Conservation (phyloP, 768 basidiomycete genomes). For the Boletus huronensis region DNA sequence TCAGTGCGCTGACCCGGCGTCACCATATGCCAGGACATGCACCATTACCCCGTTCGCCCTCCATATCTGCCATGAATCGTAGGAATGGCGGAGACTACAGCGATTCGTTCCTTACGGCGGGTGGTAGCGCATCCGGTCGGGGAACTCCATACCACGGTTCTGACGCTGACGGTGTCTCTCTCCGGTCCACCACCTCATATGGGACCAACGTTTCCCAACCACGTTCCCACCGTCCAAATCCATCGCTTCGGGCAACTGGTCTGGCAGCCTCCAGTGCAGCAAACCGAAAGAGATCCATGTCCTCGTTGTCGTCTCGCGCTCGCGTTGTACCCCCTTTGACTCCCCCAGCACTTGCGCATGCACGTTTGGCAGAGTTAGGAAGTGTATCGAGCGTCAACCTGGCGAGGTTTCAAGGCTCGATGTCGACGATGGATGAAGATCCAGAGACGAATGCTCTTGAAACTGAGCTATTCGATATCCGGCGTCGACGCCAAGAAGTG, state of each 20-base stretch:
- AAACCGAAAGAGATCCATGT: slow-evolving; percentile 56
- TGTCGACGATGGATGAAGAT: slow-evolving; percentile 33
- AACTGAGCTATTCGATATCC: slow-evolving; percentile 65
- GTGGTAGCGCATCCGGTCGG: slow-evolving; percentile 26
- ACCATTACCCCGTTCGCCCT: slow-evolving; percentile 28
- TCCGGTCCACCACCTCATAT: slow-evolving; percentile 50
- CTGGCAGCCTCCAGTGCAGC: slow-evolving; percentile 30
- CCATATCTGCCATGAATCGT: slow-evolving; percentile 26
- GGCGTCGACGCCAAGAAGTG: slow-evolving; percentile 67
- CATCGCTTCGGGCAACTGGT: slow-evolving; percentile 35
- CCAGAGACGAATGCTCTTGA: slow-evolving; percentile 40
- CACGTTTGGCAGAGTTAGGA: slow-evolving; percentile 31
- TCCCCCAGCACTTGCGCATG: slow-evolving; percentile 28
- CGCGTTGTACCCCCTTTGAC: slow-evolving; percentile 35
- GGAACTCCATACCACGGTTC: slow-evolving; percentile 31
- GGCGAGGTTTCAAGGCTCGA: slow-evolving; percentile 36
- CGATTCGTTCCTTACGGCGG: slow-evolving; percentile 24
- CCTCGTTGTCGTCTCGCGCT: slow-evolving; percentile 54
- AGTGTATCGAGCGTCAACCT: slow-evolving; percentile 51
- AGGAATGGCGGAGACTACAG: slow-evolving; percentile 25
- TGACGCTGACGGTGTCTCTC: slow-evolving; percentile 50
- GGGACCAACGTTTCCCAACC: slow-evolving; percentile 47
- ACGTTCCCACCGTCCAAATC: slow-evolving; percentile 42
- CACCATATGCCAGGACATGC: slow-evolving; percentile 23
- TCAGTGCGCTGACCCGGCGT: slow-evolving; percentile 54